These are phyloP conservation scores for Penicillium coffeae DNA, from an alignment of 495 filamentous ascomycete species.

Conservation along the genomic window DNA sequence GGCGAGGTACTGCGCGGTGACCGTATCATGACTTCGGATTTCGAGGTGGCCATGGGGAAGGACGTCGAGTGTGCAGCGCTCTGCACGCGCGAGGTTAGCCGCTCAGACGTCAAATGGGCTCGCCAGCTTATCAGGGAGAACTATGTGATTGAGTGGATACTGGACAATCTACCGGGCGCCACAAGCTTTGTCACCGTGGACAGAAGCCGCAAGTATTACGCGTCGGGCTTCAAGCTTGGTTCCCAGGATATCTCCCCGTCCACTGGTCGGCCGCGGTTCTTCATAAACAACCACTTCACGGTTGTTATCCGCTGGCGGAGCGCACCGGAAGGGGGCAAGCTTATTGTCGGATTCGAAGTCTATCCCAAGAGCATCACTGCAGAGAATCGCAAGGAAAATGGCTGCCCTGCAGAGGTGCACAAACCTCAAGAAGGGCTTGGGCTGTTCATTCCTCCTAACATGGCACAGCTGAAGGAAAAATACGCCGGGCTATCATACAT, in stretches of 20 bases:
- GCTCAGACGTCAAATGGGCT: conserved; percentile 64
- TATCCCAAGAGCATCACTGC: conserved; percentile 81
- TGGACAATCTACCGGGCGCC: conserved; percentile 89
- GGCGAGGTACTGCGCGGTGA: conserved; percentile 91
- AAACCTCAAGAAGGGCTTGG: conserved; percentile 61
- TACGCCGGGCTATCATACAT: conserved; percentile 60
- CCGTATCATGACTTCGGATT: conserved; percentile 85
- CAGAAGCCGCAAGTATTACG: conserved; percentile 85
- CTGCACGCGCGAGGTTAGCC: conserved; percentile 64
- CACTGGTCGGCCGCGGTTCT: conserved; percentile 64
- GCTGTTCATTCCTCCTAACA: conserved; percentile 62
- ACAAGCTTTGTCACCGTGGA: conserved; percentile 92
- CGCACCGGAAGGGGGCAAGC: conserved; percentile 72
- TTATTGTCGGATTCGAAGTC: conserved; percentile 89
- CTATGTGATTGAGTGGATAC: conserved; percentile 94
- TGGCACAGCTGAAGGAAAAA: conserved; percentile 50
- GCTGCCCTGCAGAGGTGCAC: conserved; percentile 65
- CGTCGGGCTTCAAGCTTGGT: conserved; percentile 91
- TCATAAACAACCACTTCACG: conserved; percentile 88
- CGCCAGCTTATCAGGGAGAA: conserved; percentile 73
- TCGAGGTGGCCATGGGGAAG: conserved; percentile 75
- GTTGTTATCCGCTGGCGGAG: conserved; percentile 80
- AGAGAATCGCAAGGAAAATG: conserved; percentile 53
- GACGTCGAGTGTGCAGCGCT: conserved; percentile 73
- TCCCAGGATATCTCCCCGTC: conserved; percentile 63